Conservation (phyloP, 352 stramenopile genomes). For the Achlya hypogyna region DNA sequence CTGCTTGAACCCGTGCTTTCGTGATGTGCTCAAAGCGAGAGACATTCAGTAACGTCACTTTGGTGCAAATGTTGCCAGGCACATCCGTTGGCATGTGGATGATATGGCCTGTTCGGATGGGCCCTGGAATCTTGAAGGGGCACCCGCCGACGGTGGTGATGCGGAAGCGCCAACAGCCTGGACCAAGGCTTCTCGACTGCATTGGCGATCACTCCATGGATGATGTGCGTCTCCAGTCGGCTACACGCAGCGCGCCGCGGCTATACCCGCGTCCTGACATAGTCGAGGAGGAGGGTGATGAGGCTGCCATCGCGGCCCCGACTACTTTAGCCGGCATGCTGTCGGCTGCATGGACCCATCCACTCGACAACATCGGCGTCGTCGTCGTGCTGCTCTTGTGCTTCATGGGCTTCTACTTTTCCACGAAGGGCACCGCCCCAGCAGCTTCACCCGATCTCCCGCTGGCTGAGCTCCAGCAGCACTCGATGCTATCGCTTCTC, state of each 20-base stretch:
- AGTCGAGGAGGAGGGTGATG: neutral
- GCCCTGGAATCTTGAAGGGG: neutral
- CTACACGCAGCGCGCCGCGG: neutral
- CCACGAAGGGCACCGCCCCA: neutral
- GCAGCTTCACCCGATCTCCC: neutral
- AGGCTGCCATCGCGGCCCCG: too few relatives aligned
- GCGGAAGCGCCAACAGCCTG: too few relatives aligned
- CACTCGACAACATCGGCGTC: slow-evolving; percentile 7
- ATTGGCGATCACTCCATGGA: too few relatives aligned
- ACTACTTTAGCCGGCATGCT: neutral
- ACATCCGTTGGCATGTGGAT: neutral
- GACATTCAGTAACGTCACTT: too few relatives aligned
- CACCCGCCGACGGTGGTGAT: neutral
- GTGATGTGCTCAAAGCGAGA: too few relatives aligned
- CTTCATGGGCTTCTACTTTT: slow-evolving; percentile 3
- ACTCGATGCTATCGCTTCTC: neutral
- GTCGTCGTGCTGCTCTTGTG: neutral
- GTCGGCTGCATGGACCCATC: neutral
- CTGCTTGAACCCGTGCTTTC: too few relatives aligned
- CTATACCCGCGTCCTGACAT: neutral
- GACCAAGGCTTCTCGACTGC: too few relatives aligned
- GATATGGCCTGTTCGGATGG: neutral
- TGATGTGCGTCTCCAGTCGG: too few relatives aligned
- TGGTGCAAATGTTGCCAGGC: neutral
- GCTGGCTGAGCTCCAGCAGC: neutral